phyloP scores from a whole-genome alignment of 345 rosid species.

The Sisymbrium irio region DNA sequence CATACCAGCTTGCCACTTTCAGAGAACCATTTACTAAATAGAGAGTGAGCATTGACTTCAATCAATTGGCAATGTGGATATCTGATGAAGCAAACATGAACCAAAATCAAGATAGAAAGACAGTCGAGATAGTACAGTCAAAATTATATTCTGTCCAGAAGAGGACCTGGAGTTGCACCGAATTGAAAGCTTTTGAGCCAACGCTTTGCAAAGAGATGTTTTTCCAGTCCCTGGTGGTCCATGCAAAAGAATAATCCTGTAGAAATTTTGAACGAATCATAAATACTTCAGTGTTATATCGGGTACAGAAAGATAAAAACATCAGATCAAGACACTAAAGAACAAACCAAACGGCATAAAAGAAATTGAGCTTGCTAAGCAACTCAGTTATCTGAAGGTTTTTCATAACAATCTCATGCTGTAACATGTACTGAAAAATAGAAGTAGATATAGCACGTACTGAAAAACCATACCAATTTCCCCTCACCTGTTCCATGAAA shows the following conservation, averaged over 20 bases:
- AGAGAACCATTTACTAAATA: slow-evolving; percentile 99
- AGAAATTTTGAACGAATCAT: slow-evolving; percentile 7
- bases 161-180: slow-evolving; percentile 77
- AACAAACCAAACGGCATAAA: too few relatives aligned
- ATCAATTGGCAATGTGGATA: slow-evolving; percentile 86
- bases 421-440: not conserved
- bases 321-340: not conserved
- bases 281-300: not conserved
- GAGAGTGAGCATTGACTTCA: slow-evolving; percentile 98
- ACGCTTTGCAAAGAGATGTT: slow-evolving; percentile 93
- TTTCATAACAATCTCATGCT: not conserved
- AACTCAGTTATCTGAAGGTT: not conserved
- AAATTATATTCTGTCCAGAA: not conserved
- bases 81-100: slow-evolving; percentile 46
- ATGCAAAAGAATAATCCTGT: slow-evolving; percentile 90
- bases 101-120: slow-evolving; percentile 3
- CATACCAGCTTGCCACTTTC: slow-evolving; percentile 98
- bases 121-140: not conserved
- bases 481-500: slow-evolving; percentile 91
- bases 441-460: not conserved
- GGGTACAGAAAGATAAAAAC: not conserved
- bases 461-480: not conserved
- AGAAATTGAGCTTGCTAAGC: slow-evolving; percentile 3
- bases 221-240: slow-evolving; percentile 99
- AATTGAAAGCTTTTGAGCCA: slow-evolving; percentile 93